Evolutionary conservation across 495 filamentous ascomycete species (phyloP).

Genomic region (Hyphodiscus hymeniophilus): DNA sequence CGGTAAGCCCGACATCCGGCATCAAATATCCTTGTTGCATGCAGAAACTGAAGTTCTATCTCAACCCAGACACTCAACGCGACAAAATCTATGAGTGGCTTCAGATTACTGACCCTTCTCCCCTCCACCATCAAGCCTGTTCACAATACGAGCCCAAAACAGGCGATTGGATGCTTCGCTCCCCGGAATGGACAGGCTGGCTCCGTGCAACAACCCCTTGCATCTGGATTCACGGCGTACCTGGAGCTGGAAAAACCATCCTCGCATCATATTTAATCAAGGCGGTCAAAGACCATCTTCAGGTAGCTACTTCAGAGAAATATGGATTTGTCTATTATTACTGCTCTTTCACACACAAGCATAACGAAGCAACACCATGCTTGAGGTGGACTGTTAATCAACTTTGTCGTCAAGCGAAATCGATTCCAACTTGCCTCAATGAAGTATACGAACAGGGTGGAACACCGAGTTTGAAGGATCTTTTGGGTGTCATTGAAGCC

Average conservation of each 20-base stretch:
- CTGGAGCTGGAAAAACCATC: slow-evolving; percentile 24
- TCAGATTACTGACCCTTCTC: slow-evolving; percentile 1
- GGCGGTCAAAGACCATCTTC: too few relatives aligned
- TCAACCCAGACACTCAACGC: slow-evolving; percentile 2
- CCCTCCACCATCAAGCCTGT: neutral
- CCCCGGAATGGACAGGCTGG: slow-evolving; percentile 15
- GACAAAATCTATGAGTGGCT: slow-evolving; percentile 6
- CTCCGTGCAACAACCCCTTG: slow-evolving; percentile 5
- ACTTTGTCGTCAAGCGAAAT: slow-evolving; percentile 15
- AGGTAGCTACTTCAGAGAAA: too few relatives aligned
- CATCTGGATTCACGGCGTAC: slow-evolving; percentile 22
- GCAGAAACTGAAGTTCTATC: too few relatives aligned
- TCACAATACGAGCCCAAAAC: neutral
- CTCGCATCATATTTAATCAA: slow-evolving; percentile 18
- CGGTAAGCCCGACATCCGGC: too few relatives aligned
- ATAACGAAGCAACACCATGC: slow-evolving; percentile 20
- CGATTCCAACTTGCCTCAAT: neutral
- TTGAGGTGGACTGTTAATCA: slow-evolving; percentile 18
- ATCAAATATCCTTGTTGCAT: too few relatives aligned
- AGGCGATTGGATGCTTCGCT: slow-evolving; percentile 2
- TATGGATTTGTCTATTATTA: slow-evolving; percentile 24
- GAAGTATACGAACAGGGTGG: neutral
- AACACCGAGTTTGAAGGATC: neutral
- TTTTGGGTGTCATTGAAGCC: slow-evolving; percentile 3
- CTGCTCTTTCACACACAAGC: slow-evolving; percentile 21